Base-by-base conservation (phyloP, 306 rosid genomes). In the Echinosophora koreensis region DNA sequence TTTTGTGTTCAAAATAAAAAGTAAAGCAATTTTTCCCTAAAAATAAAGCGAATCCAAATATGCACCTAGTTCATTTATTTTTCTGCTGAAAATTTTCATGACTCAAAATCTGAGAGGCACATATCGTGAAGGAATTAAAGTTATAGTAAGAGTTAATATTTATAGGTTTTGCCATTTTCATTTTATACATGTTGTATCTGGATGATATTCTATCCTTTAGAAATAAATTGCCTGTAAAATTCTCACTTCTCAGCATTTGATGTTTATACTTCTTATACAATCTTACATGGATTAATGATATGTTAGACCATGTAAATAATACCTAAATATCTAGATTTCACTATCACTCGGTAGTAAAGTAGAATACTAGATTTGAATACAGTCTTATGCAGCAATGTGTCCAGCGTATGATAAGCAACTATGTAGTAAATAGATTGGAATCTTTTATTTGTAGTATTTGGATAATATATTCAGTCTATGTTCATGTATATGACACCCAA, bases 401-500 rank as follows among this genome's bases (percentile, higher is more conserved):
- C 30, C 8, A 11, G 34, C 55, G 37, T 58, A 10, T 55, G n/a
- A 28, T 27, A 41, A 13, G 67, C 12, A 55, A 57, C 67, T 27
- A 2, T 27, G 37, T 4, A 12, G 17, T 60, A 17, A 10, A 27
- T 42, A n/a, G 54, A 57, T 73, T 12, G 7, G 57, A 12, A 30
- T 58, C 15, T 58, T 56, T 58, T 10, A 28, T 57, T 38, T 28
- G 30, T 73, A 41, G 57, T 58, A 61, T 58, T 57, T 57, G 77
- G 57, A 8, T 73, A 41, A 42, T 61, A 8, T 42, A 38, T 73
- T 27, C 17, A 42, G 55, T 30, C 14, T 30, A 62, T 39, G 51
- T 27, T 71, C 72, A 61, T 50, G 41, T 79, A 49, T 47, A 61
- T 50, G 66, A 38, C 32, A 5, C 58, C 7, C 35, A 74, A 46